These are phyloP conservation scores for Verbena officinalis DNA, from an alignment of 257 asterid genomes.

Conservation along the genomic window DNA sequence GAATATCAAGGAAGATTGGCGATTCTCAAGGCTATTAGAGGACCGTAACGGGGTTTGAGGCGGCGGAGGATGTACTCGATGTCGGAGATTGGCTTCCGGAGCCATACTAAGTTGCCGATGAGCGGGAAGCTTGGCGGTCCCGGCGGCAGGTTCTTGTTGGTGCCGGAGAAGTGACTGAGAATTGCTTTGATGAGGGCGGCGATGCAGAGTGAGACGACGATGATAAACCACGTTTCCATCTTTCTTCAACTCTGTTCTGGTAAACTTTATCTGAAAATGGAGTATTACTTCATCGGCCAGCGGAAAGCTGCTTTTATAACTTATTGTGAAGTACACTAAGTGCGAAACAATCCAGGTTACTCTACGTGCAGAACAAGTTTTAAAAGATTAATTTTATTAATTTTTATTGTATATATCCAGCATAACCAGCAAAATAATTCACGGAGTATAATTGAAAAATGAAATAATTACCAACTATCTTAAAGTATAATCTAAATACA, in stretches of 20 bases:
- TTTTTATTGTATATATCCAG: too few relatives aligned
- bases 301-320: too few relatives aligned
- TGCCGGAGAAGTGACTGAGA: constrained; percentile 7
- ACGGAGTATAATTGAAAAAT: too few relatives aligned
- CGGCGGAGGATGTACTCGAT: constrained; percentile 41
- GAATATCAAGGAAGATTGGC: constrained; percentile 36
- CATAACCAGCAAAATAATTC: too few relatives aligned
- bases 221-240: constrained; percentile 44
- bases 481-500: too few relatives aligned
- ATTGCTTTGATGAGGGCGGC: constrained; percentile 39
- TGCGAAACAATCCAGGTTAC: too few relatives aligned
- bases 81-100: constrained; percentile 38
- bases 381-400: too few relatives aligned
- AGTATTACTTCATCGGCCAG: too few relatives aligned
- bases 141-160: constrained; percentile 39
- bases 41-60: constrained; percentile 41
- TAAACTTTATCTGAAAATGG: too few relatives aligned
- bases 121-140: constrained; percentile 43
- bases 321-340: too few relatives aligned
- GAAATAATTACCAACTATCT: too few relatives aligned
- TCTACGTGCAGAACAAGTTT: too few relatives aligned
- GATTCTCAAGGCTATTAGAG: constrained; percentile 43
- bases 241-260: neutral
- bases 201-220: constrained; percentile 48
- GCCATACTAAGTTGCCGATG: constrained; percentile 44